phyloP scores from a whole-genome alignment of 176 grass and related monocot genomes.

The Puccinellia tenuiflora region DNA sequence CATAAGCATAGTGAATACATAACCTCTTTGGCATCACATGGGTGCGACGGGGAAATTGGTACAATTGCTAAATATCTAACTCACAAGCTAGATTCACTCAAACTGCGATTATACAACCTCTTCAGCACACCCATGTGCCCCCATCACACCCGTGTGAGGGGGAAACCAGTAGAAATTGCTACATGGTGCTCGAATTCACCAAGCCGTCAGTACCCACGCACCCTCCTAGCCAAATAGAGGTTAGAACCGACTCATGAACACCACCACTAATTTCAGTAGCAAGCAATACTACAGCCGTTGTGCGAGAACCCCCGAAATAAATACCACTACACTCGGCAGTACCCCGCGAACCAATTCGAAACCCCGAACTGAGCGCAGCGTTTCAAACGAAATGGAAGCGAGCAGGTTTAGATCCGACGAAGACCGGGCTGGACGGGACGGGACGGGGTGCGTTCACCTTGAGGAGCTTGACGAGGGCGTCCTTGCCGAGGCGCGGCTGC shows the following conservation, averaged over 20 bases:
- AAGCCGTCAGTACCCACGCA: neutral
- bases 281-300: neutral
- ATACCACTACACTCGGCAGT: neutral
- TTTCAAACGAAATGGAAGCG: neutral
- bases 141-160: neutral
- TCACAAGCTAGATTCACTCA: neutral
- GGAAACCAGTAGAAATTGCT: neutral
- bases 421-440: neutral
- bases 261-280: neutral
- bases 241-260: neutral
- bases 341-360: neutral
- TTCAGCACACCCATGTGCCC: neutral
- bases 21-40: neutral
- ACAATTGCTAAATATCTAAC: neutral
- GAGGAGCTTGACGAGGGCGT: slow-evolving; percentile 76
- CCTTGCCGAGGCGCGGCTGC: slow-evolving; percentile 80
- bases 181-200: neutral
- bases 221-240: neutral
- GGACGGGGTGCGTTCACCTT: slow-evolving; percentile 44
- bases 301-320: neutral
- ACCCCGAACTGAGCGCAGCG: neutral
- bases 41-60: too few species aligned
- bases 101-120: neutral
- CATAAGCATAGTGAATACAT: slow-evolving; percentile 1
- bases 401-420: neutral